Conservation (phyloP, 139 green algal genomes). For the Chlorella sp. region DNA sequence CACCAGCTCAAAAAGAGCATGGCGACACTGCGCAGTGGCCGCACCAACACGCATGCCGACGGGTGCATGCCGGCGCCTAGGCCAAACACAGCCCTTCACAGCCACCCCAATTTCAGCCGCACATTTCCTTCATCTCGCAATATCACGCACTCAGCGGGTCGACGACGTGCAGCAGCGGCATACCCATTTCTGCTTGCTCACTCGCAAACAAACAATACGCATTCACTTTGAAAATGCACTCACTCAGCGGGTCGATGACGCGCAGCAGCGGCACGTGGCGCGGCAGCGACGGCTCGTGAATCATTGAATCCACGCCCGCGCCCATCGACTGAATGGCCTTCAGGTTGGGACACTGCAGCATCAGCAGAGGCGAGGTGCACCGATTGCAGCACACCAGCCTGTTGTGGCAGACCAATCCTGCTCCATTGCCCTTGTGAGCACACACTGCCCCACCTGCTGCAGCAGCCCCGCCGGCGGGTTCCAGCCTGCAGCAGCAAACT, state of each 20-base stretch:
- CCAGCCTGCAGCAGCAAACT: conserved; percentile 5
- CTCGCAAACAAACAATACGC: too few relatives aligned
- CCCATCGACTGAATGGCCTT: conserved; percentile 60
- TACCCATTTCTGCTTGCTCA: too few relatives aligned
- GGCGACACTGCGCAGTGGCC: too few relatives aligned
- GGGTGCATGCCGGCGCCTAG: too few relatives aligned
- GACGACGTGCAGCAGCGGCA: conserved; percentile 60
- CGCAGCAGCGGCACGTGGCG: conserved; percentile 51
- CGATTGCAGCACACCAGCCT: neutral
- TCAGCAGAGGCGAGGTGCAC: neutral
- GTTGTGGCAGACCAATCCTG: neutral
- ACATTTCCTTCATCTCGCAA: too few relatives aligned
- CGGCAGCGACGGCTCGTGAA: conserved; percentile 49
- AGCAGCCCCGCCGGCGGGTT: conserved; percentile 18
- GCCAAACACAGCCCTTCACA: too few relatives aligned
- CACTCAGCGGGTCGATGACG: conserved; percentile 67
- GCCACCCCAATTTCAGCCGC: too few relatives aligned
- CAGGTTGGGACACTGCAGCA: conserved; percentile 39
- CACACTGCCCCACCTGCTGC: neutral
- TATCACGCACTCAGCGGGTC: conserved; percentile 57
- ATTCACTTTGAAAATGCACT: neutral
- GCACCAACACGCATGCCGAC: too few relatives aligned
- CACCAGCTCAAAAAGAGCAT: too few relatives aligned
- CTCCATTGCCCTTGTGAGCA: neutral
- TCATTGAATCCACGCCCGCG: conserved; percentile 60